Percentiles rank a stretch among this genome's conserved stretches.
phyloP scores from a whole-genome alignment of 257 asterid genomes.

The Euphrasia confusa region DNA sequence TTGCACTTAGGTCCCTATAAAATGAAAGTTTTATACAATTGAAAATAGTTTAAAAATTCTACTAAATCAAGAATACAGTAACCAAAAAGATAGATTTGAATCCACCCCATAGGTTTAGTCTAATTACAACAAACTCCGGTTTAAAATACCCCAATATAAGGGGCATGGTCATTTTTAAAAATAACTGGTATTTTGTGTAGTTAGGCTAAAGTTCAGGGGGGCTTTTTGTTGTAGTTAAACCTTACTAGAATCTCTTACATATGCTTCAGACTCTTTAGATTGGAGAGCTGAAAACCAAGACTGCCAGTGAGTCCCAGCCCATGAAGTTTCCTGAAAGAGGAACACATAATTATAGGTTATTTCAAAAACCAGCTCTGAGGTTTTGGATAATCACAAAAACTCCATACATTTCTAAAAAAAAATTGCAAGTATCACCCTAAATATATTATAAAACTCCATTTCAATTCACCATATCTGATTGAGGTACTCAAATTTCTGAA shows the following conservation, averaged over 20 bases:
- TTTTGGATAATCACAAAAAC: neutral
- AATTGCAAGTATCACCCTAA: neutral
- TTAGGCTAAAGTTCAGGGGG: neutral
- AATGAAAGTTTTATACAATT: constrained; percentile 9
- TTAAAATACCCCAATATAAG: neutral
- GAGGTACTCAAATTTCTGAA: neutral
- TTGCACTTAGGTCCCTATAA: constrained; percentile 75
- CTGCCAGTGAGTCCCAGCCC: constrained; percentile 61
- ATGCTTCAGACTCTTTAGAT: constrained; percentile 59
- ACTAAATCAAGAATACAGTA: constrained; percentile 2
- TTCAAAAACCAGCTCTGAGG: constrained; percentile 7
- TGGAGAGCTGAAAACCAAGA: constrained; percentile 55
- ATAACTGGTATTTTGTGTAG: neutral
- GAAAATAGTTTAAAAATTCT: constrained; percentile 7
- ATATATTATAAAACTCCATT: neutral
- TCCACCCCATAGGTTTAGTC: neutral
- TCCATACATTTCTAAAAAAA: neutral
- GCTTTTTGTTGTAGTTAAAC: neutral
- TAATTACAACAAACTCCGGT: neutral
- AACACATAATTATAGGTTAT: neutral
- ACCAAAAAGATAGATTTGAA: neutral
- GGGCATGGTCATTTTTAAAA: neutral
- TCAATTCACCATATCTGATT: neutral
- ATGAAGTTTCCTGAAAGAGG: constrained; percentile 54
- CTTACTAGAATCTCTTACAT: constrained; percentile 43